Evolutionary conservation across 306 rosid genomes (phyloP), one percentile per base, ranked within the genome.

Genomic region (Morella rubra): DNA sequence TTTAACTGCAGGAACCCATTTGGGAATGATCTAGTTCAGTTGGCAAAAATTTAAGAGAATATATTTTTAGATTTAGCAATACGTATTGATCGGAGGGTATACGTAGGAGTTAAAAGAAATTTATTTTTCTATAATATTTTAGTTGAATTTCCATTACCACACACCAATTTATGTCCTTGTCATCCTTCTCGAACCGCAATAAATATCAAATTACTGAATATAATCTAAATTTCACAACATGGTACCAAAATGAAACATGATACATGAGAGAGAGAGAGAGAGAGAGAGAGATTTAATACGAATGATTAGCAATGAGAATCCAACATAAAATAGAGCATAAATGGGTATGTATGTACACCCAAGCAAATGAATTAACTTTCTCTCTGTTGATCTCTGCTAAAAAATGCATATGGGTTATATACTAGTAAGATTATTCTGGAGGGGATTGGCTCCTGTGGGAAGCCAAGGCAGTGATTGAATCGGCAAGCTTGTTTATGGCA

Each of bases 401-500:
- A 65, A 65, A 65, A 65, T 18, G 71, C 71, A 65, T 41, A 65
- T 42, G 2, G 8, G 19, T 65, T 62, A 62, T 32, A 32, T 6
- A 62, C 22, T 64, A 9, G 71, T 18, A n/a, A 76, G 10, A 74
- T 52, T 42, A 67, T 41, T 79, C 76, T 27, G 81, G 77, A 54
- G 81, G 40, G 27, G 84, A 41, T 24, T 45, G 49, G 76, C 20
- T 61, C 53, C 50, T 84, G 73, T 78, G 64, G 20, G 85, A 81
- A 76, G 88, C 88, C 88, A 85, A 81, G 50, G 85, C 77, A 45
- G 78, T 83, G 72, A 85, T 85, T 47, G 85, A 85, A 47, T 72
- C 74, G 7, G 85, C 88, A 46, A 85, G 88, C 24, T 81, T 85
- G 81, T 81, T 85, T 76, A 81, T 79, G 76, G 88, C 88, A 42